These are phyloP conservation scores for Ocimum tenuiflorum DNA, from an alignment of 257 asterid species.

Conservation along the genomic window DNA sequence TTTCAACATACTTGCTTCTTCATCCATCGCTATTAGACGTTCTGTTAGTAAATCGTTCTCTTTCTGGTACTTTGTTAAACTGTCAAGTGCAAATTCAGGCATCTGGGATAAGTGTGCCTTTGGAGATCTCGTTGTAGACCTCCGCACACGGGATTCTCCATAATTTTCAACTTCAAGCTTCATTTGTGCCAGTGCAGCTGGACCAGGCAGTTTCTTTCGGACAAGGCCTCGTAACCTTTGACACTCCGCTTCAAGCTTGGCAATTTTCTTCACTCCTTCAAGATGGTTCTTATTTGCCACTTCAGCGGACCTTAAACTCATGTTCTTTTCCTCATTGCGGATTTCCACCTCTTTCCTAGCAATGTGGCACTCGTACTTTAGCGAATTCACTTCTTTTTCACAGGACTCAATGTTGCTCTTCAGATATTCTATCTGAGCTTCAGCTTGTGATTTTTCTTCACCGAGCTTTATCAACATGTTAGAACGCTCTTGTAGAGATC, in stretches of 20 bases:
- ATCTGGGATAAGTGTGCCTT: conserved; percentile 35
- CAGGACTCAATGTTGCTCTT: conserved; percentile 57
- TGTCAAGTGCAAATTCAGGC: conserved; percentile 61
- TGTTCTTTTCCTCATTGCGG: conserved; percentile 84
- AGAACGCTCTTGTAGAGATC: conserved; percentile 87
- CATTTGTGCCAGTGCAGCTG: conserved; percentile 96
- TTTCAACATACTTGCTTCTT: conserved; percentile 81
- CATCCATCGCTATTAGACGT: conserved; percentile 77
- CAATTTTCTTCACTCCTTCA: conserved; percentile 85
- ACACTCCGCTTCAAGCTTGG: conserved; percentile 91
- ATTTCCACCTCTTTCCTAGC: conserved; percentile 81
- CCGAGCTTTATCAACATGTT: conserved; percentile 64
- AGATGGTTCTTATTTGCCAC: conserved; percentile 81
- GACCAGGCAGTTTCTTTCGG: conserved; percentile 87
- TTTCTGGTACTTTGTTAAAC: conserved; percentile 48
- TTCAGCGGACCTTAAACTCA: conserved; percentile 83
- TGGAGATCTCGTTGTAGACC: conserved; percentile 64
- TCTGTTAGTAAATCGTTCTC: conserved; percentile 74
- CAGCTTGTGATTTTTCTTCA: conserved; percentile 78
- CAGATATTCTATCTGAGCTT: conserved; percentile 57
- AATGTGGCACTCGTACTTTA: conserved; percentile 76
- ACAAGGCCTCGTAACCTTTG: conserved; percentile 94
- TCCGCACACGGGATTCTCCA: conserved; percentile 55
- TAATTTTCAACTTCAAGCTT: conserved; percentile 84
- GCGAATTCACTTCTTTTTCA: conserved; percentile 71